Base-by-base conservation (phyloP, 2,329 filamentous ascomycete genomes). In the Aspergillus novofumigatus region DNA sequence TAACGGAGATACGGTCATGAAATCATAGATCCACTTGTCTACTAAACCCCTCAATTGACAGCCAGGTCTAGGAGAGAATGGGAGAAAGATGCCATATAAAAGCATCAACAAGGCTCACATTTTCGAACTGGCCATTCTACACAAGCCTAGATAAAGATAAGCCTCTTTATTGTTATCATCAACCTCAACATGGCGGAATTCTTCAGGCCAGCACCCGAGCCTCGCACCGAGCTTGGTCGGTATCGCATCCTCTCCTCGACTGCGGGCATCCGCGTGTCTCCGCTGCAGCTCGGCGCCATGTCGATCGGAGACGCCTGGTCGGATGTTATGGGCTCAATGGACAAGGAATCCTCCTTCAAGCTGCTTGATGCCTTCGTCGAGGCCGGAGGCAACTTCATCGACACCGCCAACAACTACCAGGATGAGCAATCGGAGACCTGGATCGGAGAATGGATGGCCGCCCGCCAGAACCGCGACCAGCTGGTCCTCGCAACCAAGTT, bases 401-500 rank as follows among this genome's bases (percentile, higher is more conserved):
- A 91, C 69, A 89, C 86, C 0, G 67, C 86, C 57, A 88, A 85
- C 74, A 86, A 86, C 70, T 90, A 90, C 72, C 86, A 88, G 63
- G 74, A 78, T 57, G 80, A 89, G 69, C 72, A 86, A 64, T 83
- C 83, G 1, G 87, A 90, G 71, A 71, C 66, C 53, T 87, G 86
- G 83, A 76, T 91, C 56, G 88, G 88, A 38, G 85, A 88, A 63
- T 91, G 87, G 86, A 87, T 89, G 84, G 78, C 80, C 64, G 80
- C 80, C 59, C 81, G 85, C 9, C 78, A 80, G n/a, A 83, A 83
- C 58, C 81, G 88, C 25, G 86, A 89, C 62, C 78, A 88, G 67
- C 83, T 90, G 72, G 86, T 90, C 20, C 77, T 90, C 52, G 86
- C 87, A 1, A 90, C 87, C 56, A 90, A 91, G 68, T 89, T 80